phyloP scores from a whole-genome alignment of 345 rosid genomes.

The Cardamine chenopodiifolia region DNA sequence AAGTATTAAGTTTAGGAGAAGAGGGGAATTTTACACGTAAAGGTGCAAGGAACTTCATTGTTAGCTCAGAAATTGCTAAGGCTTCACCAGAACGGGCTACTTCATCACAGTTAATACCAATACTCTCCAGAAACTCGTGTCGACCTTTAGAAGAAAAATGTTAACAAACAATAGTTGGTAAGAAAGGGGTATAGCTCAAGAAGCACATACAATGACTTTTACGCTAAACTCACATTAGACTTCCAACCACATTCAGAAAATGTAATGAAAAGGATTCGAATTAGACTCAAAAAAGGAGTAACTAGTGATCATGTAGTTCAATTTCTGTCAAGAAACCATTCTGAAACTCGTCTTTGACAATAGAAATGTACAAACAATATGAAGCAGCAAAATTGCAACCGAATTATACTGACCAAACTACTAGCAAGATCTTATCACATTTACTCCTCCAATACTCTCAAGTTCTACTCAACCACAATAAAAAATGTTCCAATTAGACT shows the following conservation, averaged over 20 bases:
- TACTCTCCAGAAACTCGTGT: slow-evolving; percentile 72
- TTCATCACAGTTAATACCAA: slow-evolving; percentile 68
- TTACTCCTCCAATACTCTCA: neutral
- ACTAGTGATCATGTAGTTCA: neutral
- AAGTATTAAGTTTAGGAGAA: neutral
- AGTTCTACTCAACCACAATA: neutral
- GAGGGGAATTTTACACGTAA: slow-evolving; percentile 53
- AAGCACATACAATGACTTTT: no score
- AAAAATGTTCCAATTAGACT: neutral
- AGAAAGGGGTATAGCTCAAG: neutral
- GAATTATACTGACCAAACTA: neutral
- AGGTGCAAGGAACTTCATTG: slow-evolving; percentile 78
- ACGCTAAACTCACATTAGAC: neutral
- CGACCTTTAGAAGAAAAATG: slow-evolving; percentile 52
- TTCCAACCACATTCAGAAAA: neutral
- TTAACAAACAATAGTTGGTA: slow-evolving; percentile 3
- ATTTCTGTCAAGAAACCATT: neutral
- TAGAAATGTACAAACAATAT: neutral
- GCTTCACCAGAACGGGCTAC: slow-evolving; percentile 76
- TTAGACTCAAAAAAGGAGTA: neutral
- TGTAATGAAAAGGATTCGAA: neutral
- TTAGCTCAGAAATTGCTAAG: slow-evolving; percentile 69
- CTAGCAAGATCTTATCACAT: neutral
- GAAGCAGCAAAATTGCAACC: neutral
- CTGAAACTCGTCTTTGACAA: neutral